These are phyloP conservation scores for Bauhinia variegata DNA, from an alignment of 306 rosid genomes.

Conservation along the genomic window DNA sequence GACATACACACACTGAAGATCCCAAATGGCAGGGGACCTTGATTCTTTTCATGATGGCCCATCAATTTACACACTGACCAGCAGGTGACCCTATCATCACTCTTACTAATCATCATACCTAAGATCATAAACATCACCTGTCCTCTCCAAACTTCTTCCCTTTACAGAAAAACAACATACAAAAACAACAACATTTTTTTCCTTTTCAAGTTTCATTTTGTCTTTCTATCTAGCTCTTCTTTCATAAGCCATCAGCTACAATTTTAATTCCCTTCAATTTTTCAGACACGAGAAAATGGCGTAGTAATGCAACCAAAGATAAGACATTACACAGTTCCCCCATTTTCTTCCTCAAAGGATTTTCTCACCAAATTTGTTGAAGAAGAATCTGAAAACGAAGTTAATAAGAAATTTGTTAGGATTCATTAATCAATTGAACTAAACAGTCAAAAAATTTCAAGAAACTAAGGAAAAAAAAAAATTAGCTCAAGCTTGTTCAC, in stretches of 20 bases:
- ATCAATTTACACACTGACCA: conserved; percentile 55
- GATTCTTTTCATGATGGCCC: conserved; percentile 57
- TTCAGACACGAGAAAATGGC: conserved; percentile 18
- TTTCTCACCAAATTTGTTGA: conserved; percentile 43
- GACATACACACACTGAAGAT: conserved; percentile 40
- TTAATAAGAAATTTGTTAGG: neutral
- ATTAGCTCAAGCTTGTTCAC: conserved; percentile 3
- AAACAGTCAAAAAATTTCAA: conserved; percentile 23
- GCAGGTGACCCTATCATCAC: conserved; percentile 38
- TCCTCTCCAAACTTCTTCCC: conserved; percentile 3
- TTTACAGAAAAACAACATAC: conserved; percentile 19
- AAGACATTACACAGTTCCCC: conserved; percentile 24
- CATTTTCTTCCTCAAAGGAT: conserved; percentile 46
- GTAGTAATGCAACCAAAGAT: conserved; percentile 38
- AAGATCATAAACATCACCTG: conserved; percentile 7
- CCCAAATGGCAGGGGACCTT: conserved; percentile 42
- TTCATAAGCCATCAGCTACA: conserved; percentile 12
- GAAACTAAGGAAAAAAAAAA: conserved; percentile 24
- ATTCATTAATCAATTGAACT: neutral
- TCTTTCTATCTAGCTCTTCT: conserved; percentile 29
- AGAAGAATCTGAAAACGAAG: conserved; percentile 39
- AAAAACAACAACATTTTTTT: neutral
- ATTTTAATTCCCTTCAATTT: neutral
- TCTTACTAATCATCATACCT: conserved; percentile 48
- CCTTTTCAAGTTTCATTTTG: conserved; percentile 21